phyloP scores from a whole-genome alignment of 129 eudicot species.

The Pseudognaphalium luteoalbum region DNA sequence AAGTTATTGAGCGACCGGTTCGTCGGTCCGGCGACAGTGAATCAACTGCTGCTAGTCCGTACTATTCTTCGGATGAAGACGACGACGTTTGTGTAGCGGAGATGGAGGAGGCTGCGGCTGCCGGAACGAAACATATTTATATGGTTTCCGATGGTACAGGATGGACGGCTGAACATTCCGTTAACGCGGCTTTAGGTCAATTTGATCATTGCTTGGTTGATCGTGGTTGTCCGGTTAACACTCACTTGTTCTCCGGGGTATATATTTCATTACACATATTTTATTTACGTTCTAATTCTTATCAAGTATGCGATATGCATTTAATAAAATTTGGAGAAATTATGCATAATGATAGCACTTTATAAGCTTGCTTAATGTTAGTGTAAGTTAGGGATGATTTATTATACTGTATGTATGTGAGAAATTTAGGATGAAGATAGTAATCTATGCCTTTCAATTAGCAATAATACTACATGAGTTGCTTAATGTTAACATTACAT shows the following conservation, averaged over 20 bases:
- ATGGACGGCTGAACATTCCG: constrained; percentile 95
- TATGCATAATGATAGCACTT: no score
- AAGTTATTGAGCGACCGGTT: constrained; percentile 24
- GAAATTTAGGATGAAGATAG: no score
- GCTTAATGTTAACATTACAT: no score
- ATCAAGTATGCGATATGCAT: no score
- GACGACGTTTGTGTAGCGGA: constrained; percentile 34
- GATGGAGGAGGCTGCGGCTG: constrained; percentile 29
- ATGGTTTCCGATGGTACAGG: constrained; percentile 98
- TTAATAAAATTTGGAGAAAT: no score
- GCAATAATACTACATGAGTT: no score
- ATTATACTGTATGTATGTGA: no score
- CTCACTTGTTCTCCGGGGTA: constrained; percentile 95
- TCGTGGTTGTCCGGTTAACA: constrained; percentile 72
- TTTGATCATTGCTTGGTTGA: constrained; percentile 85
- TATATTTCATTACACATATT: neutral
- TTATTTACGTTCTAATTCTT: no score
- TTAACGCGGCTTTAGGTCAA: constrained; percentile 88
- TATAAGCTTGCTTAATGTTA: no score
- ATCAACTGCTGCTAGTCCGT: neutral
- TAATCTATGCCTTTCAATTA: no score
- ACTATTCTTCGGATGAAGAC: constrained; percentile 31
- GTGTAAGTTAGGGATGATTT: no score
- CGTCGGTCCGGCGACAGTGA: constrained; percentile 3
- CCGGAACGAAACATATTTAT: constrained; percentile 57